These are phyloP conservation scores for Podosphaera fusca DNA, from an alignment of 2,329 filamentous ascomycete genomes.

Conservation along the genomic window DNA sequence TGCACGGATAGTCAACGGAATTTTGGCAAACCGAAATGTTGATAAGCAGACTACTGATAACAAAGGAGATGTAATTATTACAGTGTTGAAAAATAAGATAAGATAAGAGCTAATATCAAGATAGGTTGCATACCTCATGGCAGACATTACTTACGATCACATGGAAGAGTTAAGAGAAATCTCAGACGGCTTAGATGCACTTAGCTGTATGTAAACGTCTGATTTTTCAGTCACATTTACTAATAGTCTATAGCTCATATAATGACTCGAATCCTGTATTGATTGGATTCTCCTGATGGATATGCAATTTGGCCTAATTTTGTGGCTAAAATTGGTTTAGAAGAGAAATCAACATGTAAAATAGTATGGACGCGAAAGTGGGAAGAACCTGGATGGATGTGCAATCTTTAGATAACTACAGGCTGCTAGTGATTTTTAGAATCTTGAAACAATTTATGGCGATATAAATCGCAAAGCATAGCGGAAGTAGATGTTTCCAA, in stretches of 20 bases:
- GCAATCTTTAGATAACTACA: not conserved
- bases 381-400: not conserved
- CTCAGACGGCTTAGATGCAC: slow-evolving; percentile 56
- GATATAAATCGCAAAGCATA: too few relatives aligned
- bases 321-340: not conserved
- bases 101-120: slow-evolving; percentile 7
- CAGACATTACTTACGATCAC: slow-evolving; percentile 77
- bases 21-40: slow-evolving; percentile 86
- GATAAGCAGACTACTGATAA: slow-evolving; percentile 98
- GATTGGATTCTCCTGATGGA: slow-evolving; percentile 1
- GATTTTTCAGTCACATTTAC: not conserved
- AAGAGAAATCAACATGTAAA: not conserved
- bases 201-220: slow-evolving; percentile 43
- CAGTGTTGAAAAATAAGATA: not conserved
- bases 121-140: slow-evolving; percentile 83
- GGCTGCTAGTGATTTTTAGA: too few relatives aligned
- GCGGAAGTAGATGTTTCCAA: too few relatives aligned
- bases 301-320: slow-evolving; percentile 11
- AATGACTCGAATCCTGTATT: slow-evolving; percentile 18
- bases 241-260: slow-evolving; percentile 16
- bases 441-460: too few relatives aligned
- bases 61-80: slow-evolving; percentile 51
- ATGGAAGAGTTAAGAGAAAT: slow-evolving; percentile 65
- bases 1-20: slow-evolving; percentile 55
- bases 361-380: not conserved